Percentiles rank a stretch among this genome's conserved stretches.
Conservation (phyloP, 2,329 filamentous ascomycete species). For the Phoma sp. region DNA sequence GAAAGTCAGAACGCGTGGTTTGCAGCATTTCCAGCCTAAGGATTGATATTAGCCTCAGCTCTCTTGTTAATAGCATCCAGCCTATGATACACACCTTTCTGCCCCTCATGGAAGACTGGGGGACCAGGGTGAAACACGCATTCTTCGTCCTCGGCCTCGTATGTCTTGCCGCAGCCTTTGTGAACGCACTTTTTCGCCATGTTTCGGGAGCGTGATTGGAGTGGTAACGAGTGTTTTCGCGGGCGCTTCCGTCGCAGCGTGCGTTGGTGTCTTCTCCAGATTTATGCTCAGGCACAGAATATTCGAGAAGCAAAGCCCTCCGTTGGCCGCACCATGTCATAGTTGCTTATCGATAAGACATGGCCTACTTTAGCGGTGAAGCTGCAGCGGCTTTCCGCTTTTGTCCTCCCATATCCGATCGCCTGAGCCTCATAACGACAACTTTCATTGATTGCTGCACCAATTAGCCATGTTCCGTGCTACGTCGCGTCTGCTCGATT, state of each 20-base stretch:
- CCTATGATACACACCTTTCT: constrained; percentile 74
- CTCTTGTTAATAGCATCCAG: not conserved
- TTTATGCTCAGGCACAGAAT: constrained; percentile 36
- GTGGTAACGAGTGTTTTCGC: constrained; percentile 7
- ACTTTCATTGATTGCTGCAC: not conserved
- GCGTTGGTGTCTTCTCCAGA: constrained; percentile 21
- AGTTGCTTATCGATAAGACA: constrained; percentile 8
- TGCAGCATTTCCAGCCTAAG: constrained; percentile 98
- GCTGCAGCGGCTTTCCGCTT: constrained; percentile 6
- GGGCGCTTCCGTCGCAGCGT: constrained; percentile 17
- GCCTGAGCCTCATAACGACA: not conserved
- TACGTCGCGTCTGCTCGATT: constrained; percentile 45
- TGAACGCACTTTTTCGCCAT: constrained; percentile 93
- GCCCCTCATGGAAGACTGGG: constrained; percentile 92
- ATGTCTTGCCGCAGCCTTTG: constrained; percentile 91
- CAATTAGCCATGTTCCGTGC: constrained; percentile 40
- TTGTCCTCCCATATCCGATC: not conserved
- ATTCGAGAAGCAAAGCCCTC: constrained; percentile 42
- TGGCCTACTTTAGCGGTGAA: constrained; percentile 25
- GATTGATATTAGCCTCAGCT: constrained; percentile 13
- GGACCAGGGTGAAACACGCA: constrained; percentile 94
- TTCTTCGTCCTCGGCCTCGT: constrained; percentile 79
- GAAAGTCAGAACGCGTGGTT: constrained; percentile 93
- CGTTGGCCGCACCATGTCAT: constrained; percentile 16
- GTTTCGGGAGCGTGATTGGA: not conserved